A percentile compares a stretch with the other conserved stretches of the same genome.
Conservation (phyloP, 225 moss, liverwort and hornwort genomes). For the Ulota crispa region DNA sequence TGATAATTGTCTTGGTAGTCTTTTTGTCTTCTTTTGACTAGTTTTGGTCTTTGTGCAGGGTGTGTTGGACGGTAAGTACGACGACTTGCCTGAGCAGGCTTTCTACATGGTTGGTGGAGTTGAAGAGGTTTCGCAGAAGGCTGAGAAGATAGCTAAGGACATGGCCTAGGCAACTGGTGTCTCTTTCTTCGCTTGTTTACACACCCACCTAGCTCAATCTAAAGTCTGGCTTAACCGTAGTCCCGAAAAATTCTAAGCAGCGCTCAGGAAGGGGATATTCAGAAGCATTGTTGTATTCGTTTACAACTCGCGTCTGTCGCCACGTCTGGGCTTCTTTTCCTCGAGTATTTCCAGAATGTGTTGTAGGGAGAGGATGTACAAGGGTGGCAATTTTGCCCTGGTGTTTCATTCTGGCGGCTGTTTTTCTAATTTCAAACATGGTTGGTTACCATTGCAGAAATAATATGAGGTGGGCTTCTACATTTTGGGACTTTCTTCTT, state of each 20-base stretch:
- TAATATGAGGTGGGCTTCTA: conserved; percentile 45
- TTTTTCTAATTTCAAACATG: conserved; percentile 29
- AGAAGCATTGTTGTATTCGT: conserved; percentile 29
- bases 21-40: neutral
- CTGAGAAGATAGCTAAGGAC: conserved; percentile 79
- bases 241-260: conserved; percentile 26
- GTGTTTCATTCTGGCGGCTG: conserved; percentile 34
- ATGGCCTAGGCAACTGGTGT: conserved; percentile 33
- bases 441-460: conserved; percentile 44
- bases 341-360: conserved; percentile 30
- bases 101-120: conserved; percentile 98
- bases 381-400: conserved; percentile 39
- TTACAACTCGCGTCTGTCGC: conserved; percentile 26
- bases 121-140: conserved; percentile 88
- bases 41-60: conserved; percentile 50
- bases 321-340: conserved; percentile 33
- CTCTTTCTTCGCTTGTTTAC: conserved; percentile 30
- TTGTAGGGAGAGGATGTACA: conserved; percentile 31
- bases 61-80: conserved; percentile 85
- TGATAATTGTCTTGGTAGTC: neutral
- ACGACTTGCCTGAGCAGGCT: conserved; percentile 82
- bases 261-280: conserved; percentile 28
- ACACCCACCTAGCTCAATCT: conserved; percentile 30
- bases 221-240: conserved; percentile 19
- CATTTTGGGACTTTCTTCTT: neutral